Conservation (phyloP, 176 grass and related monocot species). For the Avena eriantha region DNA sequence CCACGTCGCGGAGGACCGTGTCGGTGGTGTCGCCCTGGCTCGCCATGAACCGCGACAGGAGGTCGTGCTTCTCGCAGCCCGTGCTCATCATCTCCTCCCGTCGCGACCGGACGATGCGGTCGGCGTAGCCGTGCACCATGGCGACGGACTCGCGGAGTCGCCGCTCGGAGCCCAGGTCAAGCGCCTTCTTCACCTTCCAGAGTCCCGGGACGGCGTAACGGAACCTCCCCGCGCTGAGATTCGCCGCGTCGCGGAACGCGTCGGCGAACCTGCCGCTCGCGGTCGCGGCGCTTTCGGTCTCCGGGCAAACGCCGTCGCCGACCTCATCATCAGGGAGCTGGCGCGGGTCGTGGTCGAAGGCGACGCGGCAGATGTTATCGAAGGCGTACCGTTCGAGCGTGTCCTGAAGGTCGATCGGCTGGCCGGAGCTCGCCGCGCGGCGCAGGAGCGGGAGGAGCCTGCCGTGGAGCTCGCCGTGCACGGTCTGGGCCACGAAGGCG, state of each 20-base stretch:
- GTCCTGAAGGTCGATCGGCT: not conserved
- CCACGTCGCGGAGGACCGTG: slow-evolving; percentile 78
- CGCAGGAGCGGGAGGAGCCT: not conserved
- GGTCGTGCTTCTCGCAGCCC: slow-evolving; percentile 53
- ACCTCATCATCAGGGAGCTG: not conserved
- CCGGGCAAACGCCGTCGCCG: not conserved
- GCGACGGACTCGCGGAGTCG: slow-evolving; percentile 55
- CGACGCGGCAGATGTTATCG: slow-evolving; percentile 8
- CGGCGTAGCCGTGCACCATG: slow-evolving; percentile 60
- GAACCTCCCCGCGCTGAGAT: not conserved
- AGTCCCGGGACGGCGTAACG: not conserved
- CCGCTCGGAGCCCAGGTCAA: slow-evolving; percentile 64
- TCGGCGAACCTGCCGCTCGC: not conserved
- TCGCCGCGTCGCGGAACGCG: not conserved
- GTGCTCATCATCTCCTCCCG: slow-evolving; percentile 51
- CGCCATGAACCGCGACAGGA: slow-evolving; percentile 64
- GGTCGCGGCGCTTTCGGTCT: not conserved
- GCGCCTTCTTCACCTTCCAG: slow-evolving; percentile 45
- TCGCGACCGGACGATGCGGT: slow-evolving; percentile 49
- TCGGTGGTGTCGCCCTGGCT: slow-evolving; percentile 47
- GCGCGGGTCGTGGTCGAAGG: slow-evolving; percentile 11
- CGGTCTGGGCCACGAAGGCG: not conserved
- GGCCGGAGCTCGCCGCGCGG: not conserved
- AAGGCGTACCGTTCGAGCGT: slow-evolving; percentile 5
- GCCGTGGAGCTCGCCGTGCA: slow-evolving; percentile 17